A percentile compares a stretch with the other conserved stretches of the same genome.
Evolutionary conservation across 371 early-diverging fungal genomes (phyloP).

Genomic region (Apophysomyces elegans): DNA sequence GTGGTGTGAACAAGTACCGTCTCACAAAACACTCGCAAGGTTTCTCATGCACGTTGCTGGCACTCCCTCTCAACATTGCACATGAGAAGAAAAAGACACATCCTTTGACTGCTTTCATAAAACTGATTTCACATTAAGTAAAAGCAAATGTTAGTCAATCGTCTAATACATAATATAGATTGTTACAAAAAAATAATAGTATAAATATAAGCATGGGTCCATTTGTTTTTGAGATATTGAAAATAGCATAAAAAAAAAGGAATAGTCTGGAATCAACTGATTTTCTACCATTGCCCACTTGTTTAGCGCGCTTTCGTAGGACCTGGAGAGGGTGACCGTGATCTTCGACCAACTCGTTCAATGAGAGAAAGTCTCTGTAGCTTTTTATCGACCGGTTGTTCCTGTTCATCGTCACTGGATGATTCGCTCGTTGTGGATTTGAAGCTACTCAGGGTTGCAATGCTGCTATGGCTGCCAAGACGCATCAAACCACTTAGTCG

Average conservation of each 20-base stretch:
- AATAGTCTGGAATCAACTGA: not conserved
- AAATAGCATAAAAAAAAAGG: not conserved
- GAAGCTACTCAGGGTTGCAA: conserved; percentile 25
- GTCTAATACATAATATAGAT: not conserved
- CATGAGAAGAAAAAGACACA: no score
- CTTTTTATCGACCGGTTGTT: conserved; percentile 30
- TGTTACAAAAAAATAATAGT: not conserved
- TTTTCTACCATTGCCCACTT: not conserved
- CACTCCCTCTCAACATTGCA: no score
- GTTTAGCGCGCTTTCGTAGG: not conserved
- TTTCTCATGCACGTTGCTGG: no score
- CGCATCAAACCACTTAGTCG: conserved; percentile 53
- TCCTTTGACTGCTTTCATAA: no score
- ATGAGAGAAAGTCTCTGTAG: conserved; percentile 37
- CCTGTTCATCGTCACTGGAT: conserved; percentile 25
- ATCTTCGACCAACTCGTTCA: conserved; percentile 40
- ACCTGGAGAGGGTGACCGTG: conserved; percentile 41
- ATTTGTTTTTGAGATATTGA: not conserved
- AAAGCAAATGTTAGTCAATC: no score
- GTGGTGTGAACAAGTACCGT: no score
- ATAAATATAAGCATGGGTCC: not conserved
- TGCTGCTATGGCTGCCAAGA: conserved; percentile 31
- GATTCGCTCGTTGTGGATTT: conserved; percentile 31
- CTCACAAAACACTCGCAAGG: no score
- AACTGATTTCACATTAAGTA: no score